Evolutionary conservation across 202 grass and related monocot species (phyloP), one percentile per base, ranked within the genome.

Genomic region (Dendrocalamus latiflorus): DNA sequence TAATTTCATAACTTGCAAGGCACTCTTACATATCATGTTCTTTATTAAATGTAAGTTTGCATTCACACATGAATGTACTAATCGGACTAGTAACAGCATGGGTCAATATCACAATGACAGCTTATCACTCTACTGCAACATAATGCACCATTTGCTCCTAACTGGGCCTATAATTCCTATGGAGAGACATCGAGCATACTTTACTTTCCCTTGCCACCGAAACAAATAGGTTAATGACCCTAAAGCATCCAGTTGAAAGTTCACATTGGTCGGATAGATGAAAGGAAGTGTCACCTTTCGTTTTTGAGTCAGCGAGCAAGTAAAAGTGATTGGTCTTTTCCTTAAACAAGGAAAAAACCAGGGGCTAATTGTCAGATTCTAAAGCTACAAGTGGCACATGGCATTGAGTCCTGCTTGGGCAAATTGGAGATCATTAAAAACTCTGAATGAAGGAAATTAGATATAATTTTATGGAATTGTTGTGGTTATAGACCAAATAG

Each of bases 1-100:
- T n/a, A 75, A 85, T 77, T 69, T 66, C 60, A 56, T 43, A 64
- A 63, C 57, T 81, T 89, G 64, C 38, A 65, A 72, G 78, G 72
- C 47, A 58, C 77, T 80, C 54, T 55, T 71, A 65, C 26, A 49
- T 30, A 89, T 37, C 21, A 41, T 55, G 10, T 21, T 54, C 25
- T 81, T 81, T 81, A 81, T 77, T 85, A 48, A 85, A 56, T 48
- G 44, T 26, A 70, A 71, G 54, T 76, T 85, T 85, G 71, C 45
- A 76, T 81, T 81, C 82, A 85, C 77, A 89, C 38, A 55, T 28
- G 47, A n/a, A 37, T 34, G 2, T 77, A 38, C 66, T 76, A 60
- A 71, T 44, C 44, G 56, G 18, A 49, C 8, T 36, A 30, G 21
- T 59, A 86, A 68, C 13, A 62, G 47, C 9, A 38, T 64, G 38